These are phyloP conservation scores for Solanum piurae DNA, from an alignment of 257 asterid genomes.

Conservation along the genomic window DNA sequence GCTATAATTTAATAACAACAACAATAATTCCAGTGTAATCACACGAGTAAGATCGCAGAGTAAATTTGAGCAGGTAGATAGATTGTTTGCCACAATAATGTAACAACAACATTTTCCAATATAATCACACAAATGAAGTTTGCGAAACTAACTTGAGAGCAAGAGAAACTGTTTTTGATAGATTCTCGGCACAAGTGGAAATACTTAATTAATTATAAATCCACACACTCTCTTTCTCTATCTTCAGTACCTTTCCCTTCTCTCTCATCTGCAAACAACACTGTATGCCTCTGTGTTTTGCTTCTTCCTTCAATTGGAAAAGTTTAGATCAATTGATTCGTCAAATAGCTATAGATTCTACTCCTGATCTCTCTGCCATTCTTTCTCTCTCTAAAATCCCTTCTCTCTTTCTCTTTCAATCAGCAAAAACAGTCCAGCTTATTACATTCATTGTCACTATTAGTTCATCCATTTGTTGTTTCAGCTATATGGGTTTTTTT, in stretches of 20 bases:
- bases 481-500: neutral
- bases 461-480: neutral
- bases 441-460: neutral
- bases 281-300: neutral
- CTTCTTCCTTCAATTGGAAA: neutral
- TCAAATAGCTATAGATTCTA: neutral
- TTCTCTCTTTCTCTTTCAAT: neutral
- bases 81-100: neutral
- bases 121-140: neutral
- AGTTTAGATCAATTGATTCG: neutral
- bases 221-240: neutral
- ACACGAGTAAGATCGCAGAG: neutral
- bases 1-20: neutral
- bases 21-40: neutral
- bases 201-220: neutral
- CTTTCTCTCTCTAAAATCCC: neutral
- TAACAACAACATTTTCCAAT: neutral
- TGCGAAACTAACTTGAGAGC: fast-evolving
- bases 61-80: neutral
- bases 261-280: neutral
- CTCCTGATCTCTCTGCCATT: neutral
- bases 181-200: neutral
- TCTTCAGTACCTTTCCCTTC: neutral
- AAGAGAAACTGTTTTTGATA: neutral
- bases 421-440: neutral